Conservation (phyloP, 208 protist genomes). For the Trypanosoma platydactyli region DNA sequence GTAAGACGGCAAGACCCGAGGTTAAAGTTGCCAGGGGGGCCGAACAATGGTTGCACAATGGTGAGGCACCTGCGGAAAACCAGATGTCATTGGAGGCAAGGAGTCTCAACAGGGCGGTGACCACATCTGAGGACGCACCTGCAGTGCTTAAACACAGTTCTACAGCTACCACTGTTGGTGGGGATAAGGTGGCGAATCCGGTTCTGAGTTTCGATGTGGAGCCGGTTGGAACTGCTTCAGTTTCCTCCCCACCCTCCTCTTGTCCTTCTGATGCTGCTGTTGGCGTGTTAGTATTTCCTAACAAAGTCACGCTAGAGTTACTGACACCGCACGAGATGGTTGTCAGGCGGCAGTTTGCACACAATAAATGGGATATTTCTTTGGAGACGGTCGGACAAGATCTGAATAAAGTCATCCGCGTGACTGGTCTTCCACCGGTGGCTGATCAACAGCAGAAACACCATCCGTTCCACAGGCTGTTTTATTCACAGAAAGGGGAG, state of each 20-base stretch:
- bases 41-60: no score
- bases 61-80: no score
- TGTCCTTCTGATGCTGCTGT: background rate
- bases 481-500: constrained; percentile 7
- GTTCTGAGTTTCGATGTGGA: no score
- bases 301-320: constrained; percentile 27
- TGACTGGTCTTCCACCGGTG: constrained; percentile 10
- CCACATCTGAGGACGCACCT: no score
- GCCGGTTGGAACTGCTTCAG: no score
- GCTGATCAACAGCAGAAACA: constrained; percentile 1
- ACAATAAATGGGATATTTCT: constrained; percentile 23
- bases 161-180: no score
- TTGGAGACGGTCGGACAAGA: constrained; percentile 7
- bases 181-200: no score
- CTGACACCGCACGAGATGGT: constrained; percentile 30
- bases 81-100: no score
- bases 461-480: constrained; percentile 27
- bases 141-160: no score
- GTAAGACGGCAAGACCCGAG: background rate
- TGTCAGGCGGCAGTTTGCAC: constrained; percentile 3
- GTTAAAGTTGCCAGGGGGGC: background rate
- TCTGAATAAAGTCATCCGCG: constrained; percentile 1
- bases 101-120: background rate
- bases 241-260: no score
- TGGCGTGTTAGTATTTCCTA: constrained; percentile 10